These are phyloP conservation scores for Nakazawaea wyomingensis DNA, from an alignment of 805 yeast genomes.

Conservation along the genomic window DNA sequence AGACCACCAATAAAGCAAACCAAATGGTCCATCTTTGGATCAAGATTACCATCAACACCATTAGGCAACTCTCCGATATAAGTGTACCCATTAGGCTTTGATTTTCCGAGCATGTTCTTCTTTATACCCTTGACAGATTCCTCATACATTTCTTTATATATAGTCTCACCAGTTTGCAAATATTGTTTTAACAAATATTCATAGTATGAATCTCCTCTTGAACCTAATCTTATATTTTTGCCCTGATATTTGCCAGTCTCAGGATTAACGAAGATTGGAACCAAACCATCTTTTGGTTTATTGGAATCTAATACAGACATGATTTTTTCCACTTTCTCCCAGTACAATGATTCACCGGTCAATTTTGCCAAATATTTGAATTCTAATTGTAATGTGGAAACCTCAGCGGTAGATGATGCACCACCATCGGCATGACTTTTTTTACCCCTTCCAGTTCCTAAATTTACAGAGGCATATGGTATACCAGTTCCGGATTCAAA, in stretches of 20 bases:
- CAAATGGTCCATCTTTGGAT: constrained; percentile 84
- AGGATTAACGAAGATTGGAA: constrained; percentile 75
- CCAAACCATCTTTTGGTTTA: constrained; percentile 68
- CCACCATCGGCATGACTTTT: constrained; percentile 64
- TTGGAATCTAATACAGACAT: constrained; percentile 65
- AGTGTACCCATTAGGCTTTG: constrained; percentile 57
- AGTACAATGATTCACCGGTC: constrained; percentile 74
- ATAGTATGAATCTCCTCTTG: constrained; percentile 90
- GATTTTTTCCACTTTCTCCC: constrained; percentile 74
- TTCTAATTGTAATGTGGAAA: constrained; percentile 80
- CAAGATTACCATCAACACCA: constrained; percentile 55
- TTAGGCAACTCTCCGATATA: constrained; percentile 73
- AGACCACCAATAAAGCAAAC: constrained; percentile 91
- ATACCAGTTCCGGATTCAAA: constrained; percentile 63
- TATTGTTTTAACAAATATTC: constrained; percentile 85
- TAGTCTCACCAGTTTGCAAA: constrained; percentile 64
- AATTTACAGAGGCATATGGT: constrained; percentile 76
- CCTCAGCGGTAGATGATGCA: constrained; percentile 87
- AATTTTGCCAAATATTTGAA: constrained; percentile 74
- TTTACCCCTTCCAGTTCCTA: constrained; percentile 56
- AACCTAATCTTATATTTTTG: constrained; percentile 68
- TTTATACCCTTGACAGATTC: constrained; percentile 76
- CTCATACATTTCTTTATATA: constrained; percentile 71
- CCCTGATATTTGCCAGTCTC: constrained; percentile 68
- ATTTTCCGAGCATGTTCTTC: constrained; percentile 53